Evolutionary conservation across 139 green algal species (phyloP), one percentile per base, ranked within the genome.

Genomic region (Chlamydomonas schloesseri): DNA sequence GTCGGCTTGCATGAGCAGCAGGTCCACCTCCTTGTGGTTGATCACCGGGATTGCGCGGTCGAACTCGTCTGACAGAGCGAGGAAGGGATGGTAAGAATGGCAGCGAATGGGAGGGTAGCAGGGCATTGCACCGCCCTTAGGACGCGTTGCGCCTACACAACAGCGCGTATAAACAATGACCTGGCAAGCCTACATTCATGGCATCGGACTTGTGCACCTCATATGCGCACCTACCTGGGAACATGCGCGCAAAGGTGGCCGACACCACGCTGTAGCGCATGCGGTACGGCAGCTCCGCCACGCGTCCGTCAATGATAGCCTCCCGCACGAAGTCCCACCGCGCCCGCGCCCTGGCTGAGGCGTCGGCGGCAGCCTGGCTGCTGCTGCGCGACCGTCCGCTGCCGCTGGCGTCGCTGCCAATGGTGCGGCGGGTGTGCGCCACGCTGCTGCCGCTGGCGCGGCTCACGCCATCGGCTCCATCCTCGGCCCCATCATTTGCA

Each of bases 1-100:
- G 71, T 91, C 86, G 33, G 89, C 31, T 65, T 80, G 10, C 31
- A 89, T 79, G 36, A 95, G 87, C 86, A 95, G 86, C 88, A 42
- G 53, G 72, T 93, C 90, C 71, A 96, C 93, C 73, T 82, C 79
- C 71, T 91, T 91, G 87, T 93, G 89, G 31, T 89, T 89, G 67
- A 91, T 84, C 9, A 91, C 88, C 13, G 82, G 88, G 21, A 93
- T 78, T 21, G 87, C 87, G 9, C 90, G 78, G 50, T 94, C 93
- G 89, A 96, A 96, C 34, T 95, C 91, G 9, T 91, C 73, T 0
- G 89, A n/a, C n/a, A n/a, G n/a, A n/a, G n/a, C n/a, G n/a, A n/a
- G n/a, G n/a, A n/a, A n/a, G n/a, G n/a, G n/a, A n/a, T n/a, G n/a
- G n/a, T n/a, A n/a, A n/a, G n/a, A n/a, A n/a, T n/a, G n/a, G n/a